phyloP scores from a whole-genome alignment of 164 flowering plant genomes.

The Dillenia suffruticosa region DNA sequence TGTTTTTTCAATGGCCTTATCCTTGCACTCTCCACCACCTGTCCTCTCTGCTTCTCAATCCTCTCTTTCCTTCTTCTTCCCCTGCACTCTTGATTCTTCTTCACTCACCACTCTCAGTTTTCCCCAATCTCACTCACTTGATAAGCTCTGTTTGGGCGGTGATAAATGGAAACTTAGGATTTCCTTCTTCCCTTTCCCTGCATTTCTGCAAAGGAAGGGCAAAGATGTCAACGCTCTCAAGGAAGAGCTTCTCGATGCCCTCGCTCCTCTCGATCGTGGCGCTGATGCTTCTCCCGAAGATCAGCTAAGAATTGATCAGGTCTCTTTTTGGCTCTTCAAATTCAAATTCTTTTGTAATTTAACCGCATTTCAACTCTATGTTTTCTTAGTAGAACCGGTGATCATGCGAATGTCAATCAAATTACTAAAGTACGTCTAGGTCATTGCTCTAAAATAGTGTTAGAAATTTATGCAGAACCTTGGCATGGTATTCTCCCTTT shows the following conservation, averaged over 20 bases:
- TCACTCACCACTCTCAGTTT: too few relatives aligned
- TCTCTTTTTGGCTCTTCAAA: slow-evolving; percentile 4
- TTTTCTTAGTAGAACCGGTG: background rate
- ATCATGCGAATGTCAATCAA: background rate
- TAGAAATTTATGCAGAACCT: background rate
- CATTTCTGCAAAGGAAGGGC: slow-evolving; percentile 49
- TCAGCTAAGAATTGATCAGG: slow-evolving; percentile 61
- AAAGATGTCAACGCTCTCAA: slow-evolving; percentile 54
- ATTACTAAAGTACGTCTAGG: background rate
- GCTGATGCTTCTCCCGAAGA: slow-evolving; percentile 79
- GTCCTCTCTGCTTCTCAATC: too few relatives aligned
- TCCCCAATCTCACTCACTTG: too few relatives aligned
- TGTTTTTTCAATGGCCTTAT: too few relatives aligned
- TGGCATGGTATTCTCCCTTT: background rate
- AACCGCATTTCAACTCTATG: background rate
- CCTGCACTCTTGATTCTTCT: too few relatives aligned
- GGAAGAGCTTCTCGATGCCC: slow-evolving; percentile 69
- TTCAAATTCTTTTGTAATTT: background rate
- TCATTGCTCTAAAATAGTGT: background rate
- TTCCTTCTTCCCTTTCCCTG: slow-evolving; percentile 52
- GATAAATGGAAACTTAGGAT: slow-evolving; percentile 60
- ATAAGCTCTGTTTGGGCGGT: too few relatives aligned
- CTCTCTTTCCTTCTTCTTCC: too few relatives aligned
- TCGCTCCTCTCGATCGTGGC: slow-evolving; percentile 77
- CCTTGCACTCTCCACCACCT: too few relatives aligned